phyloP scores from a whole-genome alignment of 1,284 basidiomycete species.

The Ustilago cynodontis region DNA sequence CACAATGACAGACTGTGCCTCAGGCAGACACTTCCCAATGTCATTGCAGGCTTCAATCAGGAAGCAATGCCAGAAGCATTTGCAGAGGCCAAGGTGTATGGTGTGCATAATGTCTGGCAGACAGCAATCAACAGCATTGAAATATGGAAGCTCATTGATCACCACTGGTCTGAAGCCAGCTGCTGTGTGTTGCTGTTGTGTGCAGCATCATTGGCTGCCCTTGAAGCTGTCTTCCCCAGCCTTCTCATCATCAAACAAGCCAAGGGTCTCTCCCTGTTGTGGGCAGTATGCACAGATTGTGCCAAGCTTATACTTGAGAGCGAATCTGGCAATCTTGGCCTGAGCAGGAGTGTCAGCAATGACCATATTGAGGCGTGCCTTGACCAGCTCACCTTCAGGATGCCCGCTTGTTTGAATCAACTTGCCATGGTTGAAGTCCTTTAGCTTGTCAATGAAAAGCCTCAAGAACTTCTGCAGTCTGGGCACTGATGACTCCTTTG shows the following conservation, averaged over 20 bases:
- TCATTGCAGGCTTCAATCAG: no score
- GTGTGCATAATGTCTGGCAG: constrained; percentile 15
- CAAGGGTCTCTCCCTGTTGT: background rate
- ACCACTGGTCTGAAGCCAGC: background rate
- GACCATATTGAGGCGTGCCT: constrained; percentile 8
- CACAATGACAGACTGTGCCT: no score
- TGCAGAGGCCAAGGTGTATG: constrained; percentile 17
- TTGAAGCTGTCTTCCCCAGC: no score
- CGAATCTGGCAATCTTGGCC: constrained; percentile 5
- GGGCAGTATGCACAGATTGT: background rate
- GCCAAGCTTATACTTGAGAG: background rate
- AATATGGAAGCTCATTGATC: constrained; percentile 9
- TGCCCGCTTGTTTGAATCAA: background rate
- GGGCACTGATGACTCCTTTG: background rate
- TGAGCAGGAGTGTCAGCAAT: constrained; percentile 5
- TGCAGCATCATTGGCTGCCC: no score
- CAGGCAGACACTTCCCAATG: no score
- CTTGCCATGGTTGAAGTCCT: background rate
- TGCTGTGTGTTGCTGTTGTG: background rate
- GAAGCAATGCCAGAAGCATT: no score
- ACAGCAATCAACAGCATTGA: background rate
- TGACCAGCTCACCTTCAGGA: background rate
- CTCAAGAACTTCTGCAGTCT: background rate
- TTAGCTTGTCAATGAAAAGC: constrained; percentile 11
- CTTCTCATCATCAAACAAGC: no score